Evolutionary conservation across 78 protist species (phyloP).

Genomic region (Dictyostelium brefeldianum): DNA sequence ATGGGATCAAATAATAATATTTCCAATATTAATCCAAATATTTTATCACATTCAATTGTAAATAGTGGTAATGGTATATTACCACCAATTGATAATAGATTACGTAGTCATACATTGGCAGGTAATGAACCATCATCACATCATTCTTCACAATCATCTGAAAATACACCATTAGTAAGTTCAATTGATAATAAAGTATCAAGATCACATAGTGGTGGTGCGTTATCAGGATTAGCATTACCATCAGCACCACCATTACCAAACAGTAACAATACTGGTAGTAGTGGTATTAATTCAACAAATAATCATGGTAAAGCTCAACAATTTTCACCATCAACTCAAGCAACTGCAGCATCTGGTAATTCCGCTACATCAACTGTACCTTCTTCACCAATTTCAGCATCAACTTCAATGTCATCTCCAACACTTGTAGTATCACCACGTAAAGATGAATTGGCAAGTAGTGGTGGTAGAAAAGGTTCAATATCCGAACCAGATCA

Average conservation of each 20-base stretch:
- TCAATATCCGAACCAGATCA: constrained; percentile 24
- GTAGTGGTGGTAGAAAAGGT: background rate
- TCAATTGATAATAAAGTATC: constrained; percentile 29
- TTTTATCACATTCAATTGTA: constrained; percentile 18
- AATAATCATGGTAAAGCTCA: background rate
- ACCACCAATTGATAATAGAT: constrained; percentile 23
- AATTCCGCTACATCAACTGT: constrained; percentile 4
- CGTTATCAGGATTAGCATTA: constrained; percentile 24
- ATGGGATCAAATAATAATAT: constrained; percentile 14
- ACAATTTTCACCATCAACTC: constrained; percentile 22
- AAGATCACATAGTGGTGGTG: constrained; percentile 65
- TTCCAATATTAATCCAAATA: constrained; percentile 7
- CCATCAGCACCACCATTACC: constrained; percentile 69
- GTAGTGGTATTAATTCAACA: background rate
- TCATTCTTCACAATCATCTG: background rate
- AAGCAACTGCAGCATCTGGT: background rate
- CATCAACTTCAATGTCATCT: constrained; percentile 15
- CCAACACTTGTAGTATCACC: constrained; percentile 35
- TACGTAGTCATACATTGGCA: constrained; percentile 58
- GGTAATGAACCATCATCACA: background rate
- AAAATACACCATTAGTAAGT: background rate
- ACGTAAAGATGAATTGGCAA: background rate
- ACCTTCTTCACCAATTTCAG: constrained; percentile 46
- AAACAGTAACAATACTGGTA: background rate
- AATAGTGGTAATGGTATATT: background rate